These are phyloP conservation scores for Pelargonium cotyledonis DNA, from an alignment of 441 rosid species.

Conservation along the genomic window DNA sequence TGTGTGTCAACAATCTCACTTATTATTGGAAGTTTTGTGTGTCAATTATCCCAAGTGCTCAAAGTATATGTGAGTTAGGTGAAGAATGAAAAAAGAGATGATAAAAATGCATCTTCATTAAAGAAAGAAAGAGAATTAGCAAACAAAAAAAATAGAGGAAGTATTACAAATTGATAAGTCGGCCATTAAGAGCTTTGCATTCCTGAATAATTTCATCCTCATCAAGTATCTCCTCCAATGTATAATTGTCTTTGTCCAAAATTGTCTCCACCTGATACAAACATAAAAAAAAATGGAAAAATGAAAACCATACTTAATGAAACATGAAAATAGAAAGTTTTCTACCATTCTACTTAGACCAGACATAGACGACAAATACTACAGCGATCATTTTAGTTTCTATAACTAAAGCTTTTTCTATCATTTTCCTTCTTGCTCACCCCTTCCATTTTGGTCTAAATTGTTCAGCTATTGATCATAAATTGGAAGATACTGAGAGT, in stretches of 20 bases:
- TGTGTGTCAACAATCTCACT: too few relatives aligned
- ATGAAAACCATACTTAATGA: background rate
- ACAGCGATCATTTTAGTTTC: background rate
- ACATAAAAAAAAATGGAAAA: background rate
- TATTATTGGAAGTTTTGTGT: background rate
- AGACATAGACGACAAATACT: background rate
- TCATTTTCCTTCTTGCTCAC: background rate
- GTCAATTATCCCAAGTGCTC: background rate
- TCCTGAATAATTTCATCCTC: conserved; percentile 98
- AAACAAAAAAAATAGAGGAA: background rate
- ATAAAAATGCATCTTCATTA: background rate
- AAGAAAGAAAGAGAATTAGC: background rate
- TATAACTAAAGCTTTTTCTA: background rate
- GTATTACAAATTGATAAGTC: conserved; percentile 79
- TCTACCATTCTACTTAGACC: background rate
- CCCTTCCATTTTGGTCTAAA: background rate
- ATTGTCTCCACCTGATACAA: conserved; percentile 70
- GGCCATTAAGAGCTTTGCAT: conserved; percentile 84
- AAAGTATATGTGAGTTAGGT: background rate
- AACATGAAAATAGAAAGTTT: background rate
- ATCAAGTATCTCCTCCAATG: conserved; percentile 86
- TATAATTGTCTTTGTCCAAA: conserved; percentile 74
- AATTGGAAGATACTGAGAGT: background rate
- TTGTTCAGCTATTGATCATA: background rate
- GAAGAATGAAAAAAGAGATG: background rate